Conservation (phyloP, 805 yeast genomes). For the Huiozyma naganishii region DNA sequence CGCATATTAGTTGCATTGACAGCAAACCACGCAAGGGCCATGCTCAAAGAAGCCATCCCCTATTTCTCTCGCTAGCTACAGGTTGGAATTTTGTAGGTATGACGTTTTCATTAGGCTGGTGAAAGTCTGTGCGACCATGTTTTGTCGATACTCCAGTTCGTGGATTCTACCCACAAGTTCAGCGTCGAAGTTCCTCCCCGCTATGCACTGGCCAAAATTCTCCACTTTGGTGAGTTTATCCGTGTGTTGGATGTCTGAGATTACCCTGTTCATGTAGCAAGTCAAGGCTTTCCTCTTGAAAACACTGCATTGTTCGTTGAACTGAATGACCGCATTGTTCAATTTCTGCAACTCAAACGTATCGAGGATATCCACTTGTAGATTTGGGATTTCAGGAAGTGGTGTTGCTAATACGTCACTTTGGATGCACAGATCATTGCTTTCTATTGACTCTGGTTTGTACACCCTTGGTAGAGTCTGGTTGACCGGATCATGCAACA, state of each 20-base stretch:
- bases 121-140: constrained; percentile 3
- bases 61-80: not conserved
- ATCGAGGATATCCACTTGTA: constrained; percentile 10
- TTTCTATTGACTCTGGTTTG: constrained; percentile 11
- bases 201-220: constrained; percentile 11
- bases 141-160: constrained; percentile 18
- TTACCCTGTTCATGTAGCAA: constrained; percentile 10
- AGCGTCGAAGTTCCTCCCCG: constrained; percentile 13
- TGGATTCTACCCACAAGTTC: constrained; percentile 14
- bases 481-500: constrained; percentile 22
- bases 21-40: too few relatives aligned
- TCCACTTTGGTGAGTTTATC: constrained; percentile 15
- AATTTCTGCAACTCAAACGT: constrained; percentile 10
- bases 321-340: constrained; percentile 8
- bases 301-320: constrained; percentile 10
- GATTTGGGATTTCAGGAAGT: constrained; percentile 15
- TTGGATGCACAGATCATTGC: constrained; percentile 9
- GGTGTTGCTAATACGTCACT: constrained; percentile 4
- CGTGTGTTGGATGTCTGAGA: constrained; percentile 12
- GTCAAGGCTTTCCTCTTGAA: constrained; percentile 12
- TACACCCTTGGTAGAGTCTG: constrained; percentile 19
- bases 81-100: not conserved
- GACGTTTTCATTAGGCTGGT: not conserved
- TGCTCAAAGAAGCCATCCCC: too few relatives aligned
- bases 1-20: not conserved